Evolutionary conservation across 768 basidiomycete species (phyloP).

Genomic region (Pisolithus tinctorius): DNA sequence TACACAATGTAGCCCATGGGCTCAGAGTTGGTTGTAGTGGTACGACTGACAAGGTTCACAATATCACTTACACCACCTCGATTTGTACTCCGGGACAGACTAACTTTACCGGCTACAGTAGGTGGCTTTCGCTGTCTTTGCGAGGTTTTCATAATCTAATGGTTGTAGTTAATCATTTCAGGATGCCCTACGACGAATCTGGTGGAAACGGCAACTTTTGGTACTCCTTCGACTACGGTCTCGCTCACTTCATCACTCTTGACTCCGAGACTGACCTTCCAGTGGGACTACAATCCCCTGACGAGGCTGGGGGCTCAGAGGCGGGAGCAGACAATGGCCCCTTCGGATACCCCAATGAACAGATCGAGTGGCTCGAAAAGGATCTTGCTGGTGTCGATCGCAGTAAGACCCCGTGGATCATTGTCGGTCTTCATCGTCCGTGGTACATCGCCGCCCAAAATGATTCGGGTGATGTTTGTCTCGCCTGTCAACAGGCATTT

Average conservation of each 20-base stretch:
- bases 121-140: background rate
- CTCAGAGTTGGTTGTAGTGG: conserved; percentile 9
- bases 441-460: conserved; percentile 16
- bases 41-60: conserved; percentile 15
- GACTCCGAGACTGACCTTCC: conserved; percentile 22
- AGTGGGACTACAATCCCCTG: conserved; percentile 17
- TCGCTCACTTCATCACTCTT: conserved; percentile 21
- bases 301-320: conserved; percentile 14
- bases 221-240: conserved; percentile 26
- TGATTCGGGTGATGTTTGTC: conserved; percentile 5
- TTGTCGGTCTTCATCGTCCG: conserved; percentile 23
- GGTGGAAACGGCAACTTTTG: conserved; percentile 23
- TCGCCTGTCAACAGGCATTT: conserved; percentile 19
- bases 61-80: conserved; percentile 21
- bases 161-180: conserved; percentile 20
- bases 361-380: conserved; percentile 21
- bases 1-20: background rate
- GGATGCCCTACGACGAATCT: conserved; percentile 21
- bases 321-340: conserved; percentile 19
- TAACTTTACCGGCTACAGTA: conserved; percentile 25
- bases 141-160: background rate
- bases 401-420: conserved; percentile 19
- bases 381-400: conserved; percentile 19
- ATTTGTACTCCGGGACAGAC: conserved; percentile 20
- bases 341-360: conserved; percentile 22